Percentiles rank a stretch among this genome's conserved stretches.
phyloP scores from a whole-genome alignment of 129 eudicot genomes.

The Artemisia argyi region DNA sequence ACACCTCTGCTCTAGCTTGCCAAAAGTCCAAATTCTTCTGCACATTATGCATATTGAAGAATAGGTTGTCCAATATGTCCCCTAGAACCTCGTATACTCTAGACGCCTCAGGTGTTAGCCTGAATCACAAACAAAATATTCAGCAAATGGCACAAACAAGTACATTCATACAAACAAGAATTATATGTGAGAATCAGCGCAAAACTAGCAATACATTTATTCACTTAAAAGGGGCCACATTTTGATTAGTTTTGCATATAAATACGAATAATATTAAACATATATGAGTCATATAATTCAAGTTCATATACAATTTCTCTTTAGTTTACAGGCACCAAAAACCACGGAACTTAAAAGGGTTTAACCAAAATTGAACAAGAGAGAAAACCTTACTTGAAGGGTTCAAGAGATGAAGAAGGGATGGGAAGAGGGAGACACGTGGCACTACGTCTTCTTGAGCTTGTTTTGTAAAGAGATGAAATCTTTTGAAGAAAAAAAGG shows the following conservation, averaged over 20 bases:
- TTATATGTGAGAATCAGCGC: background rate
- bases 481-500: constrained; percentile 41
- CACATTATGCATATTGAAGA: constrained; percentile 66
- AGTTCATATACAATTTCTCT: too few relatives aligned
- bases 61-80: constrained; percentile 64
- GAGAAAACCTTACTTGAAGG: constrained; percentile 36
- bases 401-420: constrained; percentile 48
- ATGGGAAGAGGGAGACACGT: constrained; percentile 75
- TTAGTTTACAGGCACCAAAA: too few relatives aligned
- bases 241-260: too few relatives aligned
- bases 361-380: too few relatives aligned
- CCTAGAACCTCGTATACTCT: constrained; percentile 64
- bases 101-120: constrained; percentile 53
- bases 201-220: too few relatives aligned
- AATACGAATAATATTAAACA: too few relatives aligned
- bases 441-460: constrained; percentile 40
- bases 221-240: too few relatives aligned
- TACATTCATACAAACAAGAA: too few relatives aligned
- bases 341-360: too few relatives aligned
- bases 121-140: constrained; percentile 33
- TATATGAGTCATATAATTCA: too few relatives aligned
- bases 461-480: constrained; percentile 35
- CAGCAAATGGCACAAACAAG: background rate
- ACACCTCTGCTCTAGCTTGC: constrained; percentile 86
- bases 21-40: constrained; percentile 85